phyloP scores from a whole-genome alignment of 139 green algal genomes.

The Auxenochlorella pyrenoidosa region DNA sequence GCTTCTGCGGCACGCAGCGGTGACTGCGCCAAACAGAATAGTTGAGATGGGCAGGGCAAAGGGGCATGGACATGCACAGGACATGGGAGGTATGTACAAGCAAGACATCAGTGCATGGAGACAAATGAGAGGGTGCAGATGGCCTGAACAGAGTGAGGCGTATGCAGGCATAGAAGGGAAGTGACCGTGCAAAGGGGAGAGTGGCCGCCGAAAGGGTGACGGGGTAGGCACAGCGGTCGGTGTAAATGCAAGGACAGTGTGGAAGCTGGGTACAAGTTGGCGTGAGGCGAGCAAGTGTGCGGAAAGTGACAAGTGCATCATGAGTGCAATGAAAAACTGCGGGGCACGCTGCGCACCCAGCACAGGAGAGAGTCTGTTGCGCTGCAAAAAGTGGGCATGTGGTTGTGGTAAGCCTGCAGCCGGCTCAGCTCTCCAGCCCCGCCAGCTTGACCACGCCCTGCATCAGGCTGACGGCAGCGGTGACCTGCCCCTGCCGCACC shows the following conservation, averaged over 20 bases:
- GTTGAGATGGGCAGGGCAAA: too few relatives aligned
- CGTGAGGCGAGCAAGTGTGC: neutral
- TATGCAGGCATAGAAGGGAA: neutral
- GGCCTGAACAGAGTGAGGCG: neutral
- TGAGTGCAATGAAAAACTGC: too few relatives aligned
- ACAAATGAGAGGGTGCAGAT: neutral
- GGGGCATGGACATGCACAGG: too few relatives aligned
- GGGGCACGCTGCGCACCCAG: neutral
- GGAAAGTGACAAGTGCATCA: too few relatives aligned
- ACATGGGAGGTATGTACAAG: too few relatives aligned
- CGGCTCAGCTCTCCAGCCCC: neutral
- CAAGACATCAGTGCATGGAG: neutral
- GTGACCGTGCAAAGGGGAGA: too few relatives aligned
- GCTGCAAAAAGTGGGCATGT: neutral
- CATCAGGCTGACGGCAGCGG: conserved; percentile 12
- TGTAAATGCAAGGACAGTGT: neutral
- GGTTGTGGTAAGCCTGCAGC: neutral
- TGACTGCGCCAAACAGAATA: too few relatives aligned
- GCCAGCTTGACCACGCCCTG: conserved; percentile 26
- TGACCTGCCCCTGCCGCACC: neutral
- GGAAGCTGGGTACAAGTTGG: neutral
- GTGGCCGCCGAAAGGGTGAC: too few relatives aligned
- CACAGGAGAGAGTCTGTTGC: neutral
- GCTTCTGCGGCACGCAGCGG: too few relatives aligned
- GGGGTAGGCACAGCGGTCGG: neutral